Conservation (phyloP, 257 asterid species). For the Oldenlandia corymbosa region DNA sequence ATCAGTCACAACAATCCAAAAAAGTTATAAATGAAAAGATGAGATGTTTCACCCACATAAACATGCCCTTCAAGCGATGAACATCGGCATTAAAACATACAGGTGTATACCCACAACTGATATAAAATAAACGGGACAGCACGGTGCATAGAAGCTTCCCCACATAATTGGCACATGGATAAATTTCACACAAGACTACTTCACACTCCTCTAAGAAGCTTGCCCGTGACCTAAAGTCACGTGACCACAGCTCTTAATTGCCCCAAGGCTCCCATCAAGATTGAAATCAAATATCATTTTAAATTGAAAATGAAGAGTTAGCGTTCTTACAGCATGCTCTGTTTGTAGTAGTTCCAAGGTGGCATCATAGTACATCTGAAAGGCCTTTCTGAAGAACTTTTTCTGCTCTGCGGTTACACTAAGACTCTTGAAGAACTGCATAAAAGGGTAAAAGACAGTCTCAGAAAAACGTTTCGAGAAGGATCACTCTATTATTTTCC, state of each 20-base stretch:
- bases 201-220: no score
- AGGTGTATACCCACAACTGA: neutral
- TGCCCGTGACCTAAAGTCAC: no score
- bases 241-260: no score
- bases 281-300: slow-evolving; percentile 11
- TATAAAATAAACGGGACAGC: no score
- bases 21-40: slow-evolving; percentile 5
- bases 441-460: slow-evolving; percentile 17
- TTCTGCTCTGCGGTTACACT: slow-evolving; percentile 77
- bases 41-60: neutral
- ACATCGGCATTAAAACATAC: neutral
- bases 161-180: no score
- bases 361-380: slow-evolving; percentile 79
- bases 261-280: no score
- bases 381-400: slow-evolving; percentile 68
- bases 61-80: slow-evolving; percentile 7
- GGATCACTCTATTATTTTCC: neutral
- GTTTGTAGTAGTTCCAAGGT: slow-evolving; percentile 80
- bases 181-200: no score
- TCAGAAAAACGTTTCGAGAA: slow-evolving; percentile 15
- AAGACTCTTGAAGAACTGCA: slow-evolving; percentile 82
- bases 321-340: slow-evolving; percentile 79
- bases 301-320: slow-evolving; percentile 10
- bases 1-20: slow-evolving; percentile 19
- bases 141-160: no score